These are phyloP conservation scores for Gossypium aridum DNA, from an alignment of 441 rosid species.

Conservation along the genomic window DNA sequence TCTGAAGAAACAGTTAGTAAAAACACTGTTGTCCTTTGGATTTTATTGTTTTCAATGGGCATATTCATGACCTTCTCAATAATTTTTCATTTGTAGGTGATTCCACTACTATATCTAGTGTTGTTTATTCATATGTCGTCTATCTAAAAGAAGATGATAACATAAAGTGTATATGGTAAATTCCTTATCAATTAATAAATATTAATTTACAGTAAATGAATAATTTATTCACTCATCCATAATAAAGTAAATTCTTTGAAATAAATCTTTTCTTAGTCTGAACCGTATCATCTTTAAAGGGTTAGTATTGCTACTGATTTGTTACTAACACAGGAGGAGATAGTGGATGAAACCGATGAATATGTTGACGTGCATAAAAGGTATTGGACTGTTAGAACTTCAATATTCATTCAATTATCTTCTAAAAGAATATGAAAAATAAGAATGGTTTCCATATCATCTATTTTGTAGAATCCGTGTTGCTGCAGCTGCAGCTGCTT, in stretches of 20 bases:
- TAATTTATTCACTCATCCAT: not conserved
- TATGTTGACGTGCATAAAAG: slow-evolving; percentile 97
- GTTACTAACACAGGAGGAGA: slow-evolving; percentile 65
- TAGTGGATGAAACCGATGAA: slow-evolving; percentile 98
- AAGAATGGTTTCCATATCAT: not conserved
- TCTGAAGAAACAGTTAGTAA: not conserved
- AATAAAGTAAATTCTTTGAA: not conserved
- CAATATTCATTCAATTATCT: not conserved
- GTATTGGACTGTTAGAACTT: slow-evolving; percentile 22
- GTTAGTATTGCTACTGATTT: not conserved
- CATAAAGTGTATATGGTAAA: not conserved
- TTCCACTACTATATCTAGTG: not conserved
- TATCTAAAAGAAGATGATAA: not conserved
- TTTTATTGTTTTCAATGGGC: not conserved
- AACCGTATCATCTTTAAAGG: not conserved
- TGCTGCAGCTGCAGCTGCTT: slow-evolving; percentile 98
- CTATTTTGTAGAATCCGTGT: slow-evolving; percentile 76
- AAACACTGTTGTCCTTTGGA: not conserved
- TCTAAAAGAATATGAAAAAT: not conserved
- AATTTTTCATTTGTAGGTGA: not conserved
- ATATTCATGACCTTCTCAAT: not conserved
- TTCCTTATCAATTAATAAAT: not conserved
- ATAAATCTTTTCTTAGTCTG: not conserved
- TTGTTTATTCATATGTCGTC: not conserved
- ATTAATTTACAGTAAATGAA: not conserved